Conservation (phyloP, 768 basidiomycete genomes). For the Asterophora parasitica region DNA sequence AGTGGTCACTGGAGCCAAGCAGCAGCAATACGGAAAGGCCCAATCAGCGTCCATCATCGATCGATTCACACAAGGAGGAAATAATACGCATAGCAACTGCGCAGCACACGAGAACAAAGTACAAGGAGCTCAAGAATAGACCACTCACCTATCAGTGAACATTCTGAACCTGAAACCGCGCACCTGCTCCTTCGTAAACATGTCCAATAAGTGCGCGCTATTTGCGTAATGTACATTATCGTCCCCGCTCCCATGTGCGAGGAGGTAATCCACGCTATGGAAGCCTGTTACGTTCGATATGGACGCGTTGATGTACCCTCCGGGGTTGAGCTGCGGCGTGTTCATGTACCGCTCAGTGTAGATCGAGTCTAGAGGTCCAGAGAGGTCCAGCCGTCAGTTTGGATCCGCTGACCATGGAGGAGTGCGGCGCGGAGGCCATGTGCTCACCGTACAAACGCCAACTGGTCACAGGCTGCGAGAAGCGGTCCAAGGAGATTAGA, state of each 20-base stretch:
- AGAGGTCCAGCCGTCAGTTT: too few species aligned
- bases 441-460: slow-evolving; percentile 75
- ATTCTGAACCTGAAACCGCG: slow-evolving; percentile 83
- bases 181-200: slow-evolving; percentile 77
- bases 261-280: slow-evolving; percentile 69
- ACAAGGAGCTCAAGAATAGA: too few species aligned
- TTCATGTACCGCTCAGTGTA: slow-evolving; percentile 99
- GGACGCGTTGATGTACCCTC: slow-evolving; percentile 87
- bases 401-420: slow-evolving; percentile 3
- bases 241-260: slow-evolving; percentile 92
- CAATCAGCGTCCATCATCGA: slow-evolving; percentile 16
- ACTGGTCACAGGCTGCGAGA: slow-evolving; percentile 73
- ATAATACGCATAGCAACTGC: slow-evolving; percentile 11
- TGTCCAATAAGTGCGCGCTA: slow-evolving; percentile 86
- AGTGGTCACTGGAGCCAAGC: slow-evolving; percentile 61
- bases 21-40: slow-evolving; percentile 9
- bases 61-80: background rate
- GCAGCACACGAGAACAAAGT: too few species aligned
- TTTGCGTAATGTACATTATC: slow-evolving; percentile 97
- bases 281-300: slow-evolving; percentile 89
- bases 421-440: slow-evolving; percentile 1
- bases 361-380: slow-evolving; percentile 63
- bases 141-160: slow-evolving; percentile 88
- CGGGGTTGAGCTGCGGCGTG: slow-evolving; percentile 69
- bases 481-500: background rate